A percentile compares a stretch with the other conserved stretches of the same genome.
Evolutionary conservation across 495 filamentous ascomycete species (phyloP).

Genomic region (Tuber umbilicatum): DNA sequence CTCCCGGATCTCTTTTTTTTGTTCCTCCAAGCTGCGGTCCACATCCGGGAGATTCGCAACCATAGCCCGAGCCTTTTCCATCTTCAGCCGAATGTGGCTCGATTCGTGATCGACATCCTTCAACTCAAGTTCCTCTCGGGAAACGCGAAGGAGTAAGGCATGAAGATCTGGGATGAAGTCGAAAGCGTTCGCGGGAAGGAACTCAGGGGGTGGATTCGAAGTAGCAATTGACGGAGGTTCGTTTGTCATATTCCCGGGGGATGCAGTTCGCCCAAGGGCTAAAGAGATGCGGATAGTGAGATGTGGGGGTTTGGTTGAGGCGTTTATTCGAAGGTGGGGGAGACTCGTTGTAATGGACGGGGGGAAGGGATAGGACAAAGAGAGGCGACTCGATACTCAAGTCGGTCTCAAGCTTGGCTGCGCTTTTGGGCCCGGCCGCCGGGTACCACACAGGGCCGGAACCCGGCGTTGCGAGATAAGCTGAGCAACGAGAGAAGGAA

Average conservation of each 20-base stretch:
- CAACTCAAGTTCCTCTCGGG: constrained; percentile 51
- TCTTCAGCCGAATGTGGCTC: constrained; percentile 66
- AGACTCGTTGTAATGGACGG: not conserved
- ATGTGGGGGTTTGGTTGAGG: constrained; percentile 25
- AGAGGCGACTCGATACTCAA: not conserved
- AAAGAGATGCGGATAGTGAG: not conserved
- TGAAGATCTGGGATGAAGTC: constrained; percentile 80
- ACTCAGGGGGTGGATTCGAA: constrained; percentile 44
- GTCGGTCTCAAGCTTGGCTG: not conserved
- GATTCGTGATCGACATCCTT: constrained; percentile 73
- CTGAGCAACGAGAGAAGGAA: not conserved
- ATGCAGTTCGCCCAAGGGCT: not conserved
- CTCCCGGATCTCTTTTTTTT: constrained; percentile 69
- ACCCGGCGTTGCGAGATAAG: not conserved
- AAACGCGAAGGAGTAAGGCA: constrained; percentile 65
- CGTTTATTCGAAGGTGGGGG: constrained; percentile 8
- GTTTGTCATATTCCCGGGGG: constrained; percentile 20
- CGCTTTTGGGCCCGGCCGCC: not conserved
- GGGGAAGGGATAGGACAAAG: not conserved
- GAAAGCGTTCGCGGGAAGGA: constrained; percentile 59
- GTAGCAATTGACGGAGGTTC: constrained; percentile 19
- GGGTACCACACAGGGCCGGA: not conserved
- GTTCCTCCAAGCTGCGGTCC: constrained; percentile 63
- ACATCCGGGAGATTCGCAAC: constrained; percentile 69
- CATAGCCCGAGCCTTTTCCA: constrained; percentile 66